Conservation (phyloP, 495 filamentous ascomycete species). For the Daldinia decipiens region DNA sequence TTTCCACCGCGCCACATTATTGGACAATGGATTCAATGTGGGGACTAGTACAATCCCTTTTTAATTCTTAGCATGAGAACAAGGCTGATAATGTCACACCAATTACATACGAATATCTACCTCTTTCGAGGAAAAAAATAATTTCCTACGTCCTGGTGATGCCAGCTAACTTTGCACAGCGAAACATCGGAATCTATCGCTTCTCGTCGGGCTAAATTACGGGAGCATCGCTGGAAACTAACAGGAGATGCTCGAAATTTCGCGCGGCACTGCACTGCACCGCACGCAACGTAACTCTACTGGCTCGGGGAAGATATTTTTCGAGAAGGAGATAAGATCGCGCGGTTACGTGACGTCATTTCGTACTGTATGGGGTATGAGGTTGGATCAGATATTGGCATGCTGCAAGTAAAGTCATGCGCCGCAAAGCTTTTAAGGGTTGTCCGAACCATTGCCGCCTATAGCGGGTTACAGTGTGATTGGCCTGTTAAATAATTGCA, state of each 20-base stretch:
- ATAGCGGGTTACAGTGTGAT: conserved; percentile 16
- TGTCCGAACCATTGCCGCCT: conserved; percentile 10
- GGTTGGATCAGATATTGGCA: conserved; percentile 8
- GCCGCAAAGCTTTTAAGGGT: conserved; percentile 16
- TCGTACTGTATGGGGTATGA: conserved; percentile 19
- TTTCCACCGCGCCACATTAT: conserved; percentile 12
- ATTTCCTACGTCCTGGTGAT: conserved; percentile 28
- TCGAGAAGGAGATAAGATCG: conserved; percentile 16
- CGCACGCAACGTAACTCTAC: conserved; percentile 17
- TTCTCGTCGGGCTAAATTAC: conserved; percentile 32
- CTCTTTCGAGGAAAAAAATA: conserved; percentile 11
- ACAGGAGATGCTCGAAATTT: conserved; percentile 39
- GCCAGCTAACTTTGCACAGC: conserved; percentile 1
- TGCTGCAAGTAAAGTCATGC: conserved; percentile 30
- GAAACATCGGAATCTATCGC: conserved; percentile 14
- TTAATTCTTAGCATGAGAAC: conserved; percentile 19
- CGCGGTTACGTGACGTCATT: conserved; percentile 34
- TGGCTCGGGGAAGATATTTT: conserved; percentile 4
- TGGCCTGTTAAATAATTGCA: neutral
- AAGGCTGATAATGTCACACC: conserved; percentile 42
- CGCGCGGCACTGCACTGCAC: conserved; percentile 5
- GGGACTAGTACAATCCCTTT: conserved; percentile 17
- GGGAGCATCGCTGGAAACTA: conserved; percentile 17
- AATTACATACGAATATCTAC: conserved; percentile 20
- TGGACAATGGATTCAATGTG: conserved; percentile 37